Evolutionary conservation across 208 protist genomes (phyloP), one percentile per base, ranked within the genome.

Genomic region (Trypanosoma scelopori): DNA sequence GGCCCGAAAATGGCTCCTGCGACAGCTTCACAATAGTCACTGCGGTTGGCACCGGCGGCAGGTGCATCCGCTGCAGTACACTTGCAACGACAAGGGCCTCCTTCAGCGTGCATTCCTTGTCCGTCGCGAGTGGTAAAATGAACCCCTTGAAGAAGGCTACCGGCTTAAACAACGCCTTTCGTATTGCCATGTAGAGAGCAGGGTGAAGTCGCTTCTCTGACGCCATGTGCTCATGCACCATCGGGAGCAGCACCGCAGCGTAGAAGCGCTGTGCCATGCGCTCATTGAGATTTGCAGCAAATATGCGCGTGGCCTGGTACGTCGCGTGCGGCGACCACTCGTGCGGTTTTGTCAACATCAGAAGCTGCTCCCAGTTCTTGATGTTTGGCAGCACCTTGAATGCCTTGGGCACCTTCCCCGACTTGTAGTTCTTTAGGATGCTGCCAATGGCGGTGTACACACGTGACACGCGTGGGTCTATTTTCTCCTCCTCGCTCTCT

Each of bases 141-240:
- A 99, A 96, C 9, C 98, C 99, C 65, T 99, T 99, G 84, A 98
- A 99, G 76, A 99, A 99, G 20, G 98, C 98, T 6, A 94, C 85
- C 6, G 98, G 98, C 85, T 99, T 99, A 80, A 97, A 99, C 16
- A 99, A 79, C 9, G 97, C 87, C 83, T 99, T 99, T 56, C 95
- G 94, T 30, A 99, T 83, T 5, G 98, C 92, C 85, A 97, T 90
- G 85, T 99, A 99, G 20, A 99, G 74, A 55, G 99, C 97, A 25
- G 95, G 98, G 87, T 99, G 99, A 56, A 99, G 95, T 67, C 94
- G 94, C 55, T 86, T 82, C 50, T 94, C 89, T 66, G 87, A 72
- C 12, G 81, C 47, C 55, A 93, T 78, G 47, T 74, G 81, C 51
- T 90, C 76, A 64, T 92, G 85, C 13, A 99, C 82, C 41, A 97